phyloP scores from a whole-genome alignment of 2,329 filamentous ascomycete genomes.

The Alternaria hordeiaustralica region DNA sequence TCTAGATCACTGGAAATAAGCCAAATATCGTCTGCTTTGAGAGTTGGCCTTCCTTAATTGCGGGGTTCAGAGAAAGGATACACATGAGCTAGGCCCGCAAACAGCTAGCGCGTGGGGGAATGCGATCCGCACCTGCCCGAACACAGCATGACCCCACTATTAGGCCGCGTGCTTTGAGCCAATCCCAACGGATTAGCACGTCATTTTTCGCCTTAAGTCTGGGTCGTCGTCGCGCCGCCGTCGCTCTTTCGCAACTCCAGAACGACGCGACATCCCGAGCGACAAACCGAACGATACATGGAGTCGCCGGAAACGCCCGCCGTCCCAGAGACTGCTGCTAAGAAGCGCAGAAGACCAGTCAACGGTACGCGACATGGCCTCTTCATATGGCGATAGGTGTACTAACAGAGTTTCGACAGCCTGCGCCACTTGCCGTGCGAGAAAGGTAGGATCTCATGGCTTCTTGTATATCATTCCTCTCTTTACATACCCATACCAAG shows the following conservation, averaged over 20 bases:
- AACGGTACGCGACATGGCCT: constrained; percentile 25
- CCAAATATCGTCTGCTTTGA: neutral
- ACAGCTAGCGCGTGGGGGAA: neutral
- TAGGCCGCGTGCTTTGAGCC: constrained; percentile 8
- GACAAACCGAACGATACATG: constrained; percentile 18
- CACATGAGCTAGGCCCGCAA: neutral
- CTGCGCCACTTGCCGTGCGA: constrained; percentile 26
- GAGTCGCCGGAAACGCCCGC: constrained; percentile 17
- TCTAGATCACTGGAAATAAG: neutral
- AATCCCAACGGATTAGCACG: constrained; percentile 15
- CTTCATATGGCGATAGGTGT: neutral
- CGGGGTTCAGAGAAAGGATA: constrained; percentile 1
- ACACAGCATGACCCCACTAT: constrained; percentile 3
- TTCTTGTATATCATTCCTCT: neutral
- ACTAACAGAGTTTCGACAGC: constrained; percentile 17
- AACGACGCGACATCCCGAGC: constrained; percentile 18
- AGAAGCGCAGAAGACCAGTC: constrained; percentile 35
- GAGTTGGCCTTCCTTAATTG: neutral
- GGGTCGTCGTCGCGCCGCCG: constrained; percentile 6
- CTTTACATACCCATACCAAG: neutral
- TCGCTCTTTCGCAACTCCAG: constrained; percentile 12
- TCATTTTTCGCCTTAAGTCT: constrained; percentile 22
- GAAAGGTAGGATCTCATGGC: constrained; percentile 16
- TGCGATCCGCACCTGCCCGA: neutral
- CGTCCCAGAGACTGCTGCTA: constrained; percentile 17